phyloP scores from a whole-genome alignment of 1,139 yeast genomes.

The Pneumocystis wakefieldiae region DNA sequence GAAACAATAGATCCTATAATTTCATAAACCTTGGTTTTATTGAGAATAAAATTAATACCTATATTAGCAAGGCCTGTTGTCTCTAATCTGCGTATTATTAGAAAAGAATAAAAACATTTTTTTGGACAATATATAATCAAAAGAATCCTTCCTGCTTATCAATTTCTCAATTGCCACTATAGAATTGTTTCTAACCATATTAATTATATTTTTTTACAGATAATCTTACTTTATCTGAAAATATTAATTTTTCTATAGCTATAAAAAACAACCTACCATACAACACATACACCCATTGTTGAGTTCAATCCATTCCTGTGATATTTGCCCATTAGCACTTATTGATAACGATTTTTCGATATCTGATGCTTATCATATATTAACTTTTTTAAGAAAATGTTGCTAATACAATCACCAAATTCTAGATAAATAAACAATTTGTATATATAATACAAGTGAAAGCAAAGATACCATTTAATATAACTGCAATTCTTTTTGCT shows the following conservation, averaged over 20 bases:
- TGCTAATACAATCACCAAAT: slow-evolving; percentile 23
- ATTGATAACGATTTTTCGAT: slow-evolving; percentile 80
- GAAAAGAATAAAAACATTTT: neutral
- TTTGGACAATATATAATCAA: slow-evolving; percentile 63
- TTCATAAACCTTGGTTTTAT: neutral
- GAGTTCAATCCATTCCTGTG: slow-evolving; percentile 88
- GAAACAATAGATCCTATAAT: slow-evolving; percentile 55
- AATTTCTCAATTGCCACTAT: slow-evolving; percentile 85
- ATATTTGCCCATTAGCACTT: slow-evolving; percentile 40
- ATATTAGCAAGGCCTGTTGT: slow-evolving; percentile 99
- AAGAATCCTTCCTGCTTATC: slow-evolving; percentile 54
- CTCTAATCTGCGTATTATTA: slow-evolving; percentile 28
- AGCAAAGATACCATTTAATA: slow-evolving; percentile 42
- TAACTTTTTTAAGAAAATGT: neutral
- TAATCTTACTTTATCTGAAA: slow-evolving; percentile 2
- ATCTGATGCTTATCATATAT: slow-evolving; percentile 36
- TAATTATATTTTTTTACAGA: neutral
- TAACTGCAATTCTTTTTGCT: slow-evolving; percentile 66
- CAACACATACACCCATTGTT: slow-evolving; percentile 97
- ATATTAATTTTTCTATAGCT: neutral
- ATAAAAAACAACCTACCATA: slow-evolving; percentile 39
- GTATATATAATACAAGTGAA: neutral
- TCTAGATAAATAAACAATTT: slow-evolving; percentile 13
- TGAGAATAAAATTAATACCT: slow-evolving; percentile 25
- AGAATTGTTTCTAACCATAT: slow-evolving; percentile 50